These are phyloP conservation scores for Papiliotrema fonsecae DNA, from an alignment of 1,284 basidiomycete genomes.

Conservation along the genomic window DNA sequence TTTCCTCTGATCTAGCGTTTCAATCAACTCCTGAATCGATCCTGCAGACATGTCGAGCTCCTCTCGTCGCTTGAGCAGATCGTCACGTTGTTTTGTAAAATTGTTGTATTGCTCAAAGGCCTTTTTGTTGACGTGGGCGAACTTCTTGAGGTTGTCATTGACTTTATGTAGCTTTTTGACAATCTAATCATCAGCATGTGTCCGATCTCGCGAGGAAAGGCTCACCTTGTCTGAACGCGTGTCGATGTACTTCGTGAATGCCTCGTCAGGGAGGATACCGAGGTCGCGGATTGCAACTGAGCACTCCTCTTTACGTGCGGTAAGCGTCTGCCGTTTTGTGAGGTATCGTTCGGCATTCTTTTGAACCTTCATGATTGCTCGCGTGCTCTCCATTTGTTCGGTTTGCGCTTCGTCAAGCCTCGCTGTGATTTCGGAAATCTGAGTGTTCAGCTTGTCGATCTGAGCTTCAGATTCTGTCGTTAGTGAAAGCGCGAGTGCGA, in stretches of 20 bases:
- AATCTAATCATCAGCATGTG: conserved; percentile 54
- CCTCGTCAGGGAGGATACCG: conserved; percentile 93
- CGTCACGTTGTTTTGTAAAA: conserved; percentile 95
- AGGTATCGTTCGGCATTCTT: conserved; percentile 93
- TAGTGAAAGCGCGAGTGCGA: background rate
- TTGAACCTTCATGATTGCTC: conserved; percentile 80
- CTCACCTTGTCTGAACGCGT: conserved; percentile 73
- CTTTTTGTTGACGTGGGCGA: conserved; percentile 98
- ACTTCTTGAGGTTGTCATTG: conserved; percentile 91
- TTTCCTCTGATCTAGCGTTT: conserved; percentile 91
- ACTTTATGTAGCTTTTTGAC: conserved; percentile 84
- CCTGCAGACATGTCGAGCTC: conserved; percentile 84
- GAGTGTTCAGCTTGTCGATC: conserved; percentile 58
- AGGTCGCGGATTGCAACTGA: conserved; percentile 92
- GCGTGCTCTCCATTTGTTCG: conserved; percentile 77
- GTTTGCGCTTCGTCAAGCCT: conserved; percentile 71
- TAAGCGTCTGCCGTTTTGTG: conserved; percentile 79
- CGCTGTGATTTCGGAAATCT: conserved; percentile 62
- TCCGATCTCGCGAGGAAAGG: background rate
- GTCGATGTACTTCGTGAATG: conserved; percentile 87
- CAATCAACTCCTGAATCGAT: conserved; percentile 91
- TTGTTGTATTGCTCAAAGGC: conserved; percentile 98
- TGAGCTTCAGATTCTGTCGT: conserved; percentile 49
- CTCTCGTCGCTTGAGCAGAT: conserved; percentile 75
- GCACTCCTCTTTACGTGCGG: conserved; percentile 82